These are phyloP conservation scores for Boletus bicolor DNA, from an alignment of 768 basidiomycete genomes.

Conservation along the genomic window DNA sequence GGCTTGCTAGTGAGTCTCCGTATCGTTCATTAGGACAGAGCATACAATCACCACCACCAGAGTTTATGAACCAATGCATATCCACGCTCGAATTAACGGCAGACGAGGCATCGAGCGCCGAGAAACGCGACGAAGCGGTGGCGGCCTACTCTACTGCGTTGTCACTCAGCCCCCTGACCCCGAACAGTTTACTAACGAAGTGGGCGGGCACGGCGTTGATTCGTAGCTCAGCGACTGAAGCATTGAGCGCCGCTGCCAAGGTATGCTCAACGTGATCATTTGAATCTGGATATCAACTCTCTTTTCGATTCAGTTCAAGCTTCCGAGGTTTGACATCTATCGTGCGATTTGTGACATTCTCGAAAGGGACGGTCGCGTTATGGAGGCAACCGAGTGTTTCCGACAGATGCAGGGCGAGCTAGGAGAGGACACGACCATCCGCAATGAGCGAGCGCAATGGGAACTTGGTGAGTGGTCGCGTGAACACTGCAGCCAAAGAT, in stretches of 20 bases:
- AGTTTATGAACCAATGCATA: background rate
- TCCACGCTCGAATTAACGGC: background rate
- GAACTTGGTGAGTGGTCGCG: background rate
- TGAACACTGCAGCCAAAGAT: background rate
- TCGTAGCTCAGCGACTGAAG: background rate
- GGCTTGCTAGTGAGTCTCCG: constrained; percentile 3
- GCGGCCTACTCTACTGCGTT: background rate
- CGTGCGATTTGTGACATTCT: constrained; percentile 1
- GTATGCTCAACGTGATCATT: background rate
- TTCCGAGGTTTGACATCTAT: background rate
- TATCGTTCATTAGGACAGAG: fast-evolving
- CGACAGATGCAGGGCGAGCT: background rate
- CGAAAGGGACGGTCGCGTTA: background rate
- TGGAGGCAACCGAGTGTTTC: background rate
- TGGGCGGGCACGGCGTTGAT: background rate
- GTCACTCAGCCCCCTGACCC: background rate
- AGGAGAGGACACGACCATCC: background rate
- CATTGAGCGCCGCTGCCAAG: background rate
- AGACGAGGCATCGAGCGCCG: background rate
- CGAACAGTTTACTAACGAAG: background rate
- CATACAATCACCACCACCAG: background rate
- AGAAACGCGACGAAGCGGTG: background rate
- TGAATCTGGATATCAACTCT: too few relatives aligned
- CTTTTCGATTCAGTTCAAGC: background rate
- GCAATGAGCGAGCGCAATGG: background rate